Conservation (phyloP, 2,329 filamentous ascomycete species). For the Fusarium mundagurra region DNA sequence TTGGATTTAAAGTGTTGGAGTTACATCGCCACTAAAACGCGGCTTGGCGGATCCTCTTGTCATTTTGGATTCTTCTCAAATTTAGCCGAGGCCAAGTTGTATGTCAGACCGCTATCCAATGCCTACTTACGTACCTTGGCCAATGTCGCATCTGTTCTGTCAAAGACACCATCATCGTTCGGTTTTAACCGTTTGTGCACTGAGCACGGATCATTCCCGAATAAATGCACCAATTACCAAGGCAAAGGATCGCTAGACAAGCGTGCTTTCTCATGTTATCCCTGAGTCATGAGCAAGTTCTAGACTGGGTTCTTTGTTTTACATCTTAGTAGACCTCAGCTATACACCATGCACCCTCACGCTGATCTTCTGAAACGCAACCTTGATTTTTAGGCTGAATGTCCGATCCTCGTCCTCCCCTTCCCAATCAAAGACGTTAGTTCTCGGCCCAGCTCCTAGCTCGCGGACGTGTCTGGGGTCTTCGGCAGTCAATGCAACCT, state of each 20-base stretch:
- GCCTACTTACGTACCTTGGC: neutral
- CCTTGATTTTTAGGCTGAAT: slow-evolving; percentile 28
- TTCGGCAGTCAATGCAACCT: slow-evolving; percentile 23
- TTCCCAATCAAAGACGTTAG: neutral
- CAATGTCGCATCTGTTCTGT: neutral
- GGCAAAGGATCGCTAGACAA: neutral
- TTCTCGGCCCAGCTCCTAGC: neutral
- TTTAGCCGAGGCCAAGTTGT: slow-evolving; percentile 6
- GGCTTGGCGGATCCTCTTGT: neutral
- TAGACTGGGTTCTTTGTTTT: neutral
- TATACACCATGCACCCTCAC: neutral
- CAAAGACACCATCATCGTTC: neutral
- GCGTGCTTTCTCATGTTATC: neutral
- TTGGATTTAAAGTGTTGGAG: neutral
- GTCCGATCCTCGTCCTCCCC: neutral
- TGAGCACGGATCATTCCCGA: neutral
- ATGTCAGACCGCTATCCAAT: neutral
- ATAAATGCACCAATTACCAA: slow-evolving; percentile 16
- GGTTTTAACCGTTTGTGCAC: neutral
- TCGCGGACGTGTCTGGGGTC: neutral
- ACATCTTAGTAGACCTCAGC: neutral
- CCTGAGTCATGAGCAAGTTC: neutral
- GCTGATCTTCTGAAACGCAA: slow-evolving; percentile 19
- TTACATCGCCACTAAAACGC: neutral
- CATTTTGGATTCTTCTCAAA: neutral